These are phyloP conservation scores for Orobanche coerulescens DNA, from an alignment of 257 asterid genomes.

Conservation along the genomic window DNA sequence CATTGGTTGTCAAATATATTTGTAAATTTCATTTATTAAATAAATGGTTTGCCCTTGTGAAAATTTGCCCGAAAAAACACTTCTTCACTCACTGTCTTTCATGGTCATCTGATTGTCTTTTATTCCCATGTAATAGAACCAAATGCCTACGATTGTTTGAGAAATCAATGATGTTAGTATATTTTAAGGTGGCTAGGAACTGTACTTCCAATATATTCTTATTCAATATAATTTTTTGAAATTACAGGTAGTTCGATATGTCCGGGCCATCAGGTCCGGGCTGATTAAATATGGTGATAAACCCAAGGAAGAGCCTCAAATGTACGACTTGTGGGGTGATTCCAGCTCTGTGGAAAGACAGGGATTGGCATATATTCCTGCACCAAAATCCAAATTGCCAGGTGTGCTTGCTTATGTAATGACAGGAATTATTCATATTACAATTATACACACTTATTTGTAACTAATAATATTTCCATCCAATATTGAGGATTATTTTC, in stretches of 20 bases:
- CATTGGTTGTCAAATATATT: too few relatives aligned
- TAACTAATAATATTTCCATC: background rate
- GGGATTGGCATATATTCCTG: slow-evolving; percentile 83
- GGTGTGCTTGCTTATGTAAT: slow-evolving; percentile 32
- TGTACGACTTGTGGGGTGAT: slow-evolving; percentile 82
- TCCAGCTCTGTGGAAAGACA: slow-evolving; percentile 61
- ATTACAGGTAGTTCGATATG: slow-evolving; percentile 58
- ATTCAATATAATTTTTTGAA: background rate
- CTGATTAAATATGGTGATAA: slow-evolving; percentile 63
- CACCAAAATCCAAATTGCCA: slow-evolving; percentile 86
- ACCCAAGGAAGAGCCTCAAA: slow-evolving; percentile 61
- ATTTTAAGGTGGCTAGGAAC: background rate
- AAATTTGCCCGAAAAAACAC: too few relatives aligned
- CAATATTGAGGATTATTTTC: background rate
- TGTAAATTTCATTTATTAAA: too few relatives aligned
- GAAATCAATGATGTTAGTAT: background rate
- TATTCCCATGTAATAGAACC: too few relatives aligned
- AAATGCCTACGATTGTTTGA: background rate
- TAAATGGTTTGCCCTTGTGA: too few relatives aligned
- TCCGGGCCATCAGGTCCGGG: slow-evolving; percentile 80
- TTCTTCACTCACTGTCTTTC: too few relatives aligned
- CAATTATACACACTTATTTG: background rate
- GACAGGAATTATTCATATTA: background rate
- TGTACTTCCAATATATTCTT: background rate
- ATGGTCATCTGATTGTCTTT: too few relatives aligned